Evolutionary conservation across 306 rosid genomes (phyloP), one percentile per base, ranked within the genome.

Genomic region (Cucurbita argyrosperma): DNA sequence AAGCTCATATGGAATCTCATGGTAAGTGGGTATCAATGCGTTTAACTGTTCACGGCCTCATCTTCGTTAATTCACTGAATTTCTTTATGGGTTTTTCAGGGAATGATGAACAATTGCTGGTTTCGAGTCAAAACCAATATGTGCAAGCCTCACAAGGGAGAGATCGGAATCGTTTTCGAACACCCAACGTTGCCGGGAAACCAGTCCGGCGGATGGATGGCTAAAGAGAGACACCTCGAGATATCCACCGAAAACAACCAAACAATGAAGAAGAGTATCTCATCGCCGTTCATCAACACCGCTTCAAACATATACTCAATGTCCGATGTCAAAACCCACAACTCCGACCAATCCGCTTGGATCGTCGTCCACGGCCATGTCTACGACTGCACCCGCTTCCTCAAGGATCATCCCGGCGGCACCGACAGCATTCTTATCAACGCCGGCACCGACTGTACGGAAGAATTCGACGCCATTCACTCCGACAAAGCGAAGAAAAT

Each of bases 31-130:
- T 30, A 11, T 43, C 47, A 0, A 43, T 43, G 47, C 47, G 11
- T 43, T 43, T 43, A 0, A 43, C 47, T 43, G 10, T 30, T 30
- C 11, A 43, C 11, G 10, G 11, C 46, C 7, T 9, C 47, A 8
- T 8, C 47, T 43, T 43, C 47, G 11, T 8, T 42, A 8, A 43
- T 0, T 43, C 8, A 43, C 62, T 56, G 9, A 8, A 9, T 59
- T 40, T 10, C 35, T 30, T 30, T 1, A 43, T 43, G 47, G 18
- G 45, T 35, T 13, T 10, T 13, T 18, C 76, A 92, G 97, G 97
- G 97, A 8, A 89, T 92, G 97, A 90, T 92, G 97, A 92, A 92
- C 80, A 92, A 90, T 74, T 86, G 95, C 65, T 92, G 97, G 97
- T 92, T 92, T 76, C 84, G 86, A 1, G 84, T 92, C 54, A 92